phyloP scores from a whole-genome alignment of 148 eudicot genomes.

The Rheum nobile region DNA sequence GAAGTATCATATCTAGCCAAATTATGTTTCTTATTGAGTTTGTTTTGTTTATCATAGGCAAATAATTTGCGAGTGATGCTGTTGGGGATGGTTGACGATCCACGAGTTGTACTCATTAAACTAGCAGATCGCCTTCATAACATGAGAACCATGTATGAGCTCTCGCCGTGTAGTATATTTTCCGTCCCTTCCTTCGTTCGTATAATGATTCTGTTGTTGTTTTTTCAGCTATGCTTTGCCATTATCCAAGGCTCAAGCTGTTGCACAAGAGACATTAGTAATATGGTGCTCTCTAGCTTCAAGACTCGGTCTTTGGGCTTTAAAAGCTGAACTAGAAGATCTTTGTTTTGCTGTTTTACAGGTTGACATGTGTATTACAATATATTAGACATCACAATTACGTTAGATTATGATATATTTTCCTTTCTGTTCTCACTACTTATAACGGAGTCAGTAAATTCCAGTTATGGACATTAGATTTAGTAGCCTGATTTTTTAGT shows the following conservation, averaged over 20 bases:
- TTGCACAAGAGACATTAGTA: conserved; percentile 82
- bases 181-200: not conserved
- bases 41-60: conserved; percentile 37
- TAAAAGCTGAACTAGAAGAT: conserved; percentile 95
- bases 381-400: not conserved
- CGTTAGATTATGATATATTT: not conserved
- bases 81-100: conserved; percentile 97
- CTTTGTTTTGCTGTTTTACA: conserved; percentile 93
- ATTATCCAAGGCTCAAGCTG: conserved; percentile 76
- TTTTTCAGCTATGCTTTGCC: conserved; percentile 82
- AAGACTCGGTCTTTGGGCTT: conserved; percentile 89
- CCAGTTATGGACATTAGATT: not conserved
- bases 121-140: conserved; percentile 99
- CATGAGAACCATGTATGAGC: conserved; percentile 89
- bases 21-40: conserved; percentile 5
- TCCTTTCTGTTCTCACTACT: not conserved
- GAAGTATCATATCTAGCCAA: not conserved
- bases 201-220: not conserved
- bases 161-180: conserved; percentile 11
- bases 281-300: conserved; percentile 99
- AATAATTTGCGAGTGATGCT: conserved; percentile 86
- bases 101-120: conserved; percentile 93
- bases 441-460: not conserved
- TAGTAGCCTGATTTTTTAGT: not conserved
- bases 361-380: conserved; percentile 22